phyloP scores from a whole-genome alignment of 2,329 filamentous ascomycete species.

The Clarireedia hainanense region DNA sequence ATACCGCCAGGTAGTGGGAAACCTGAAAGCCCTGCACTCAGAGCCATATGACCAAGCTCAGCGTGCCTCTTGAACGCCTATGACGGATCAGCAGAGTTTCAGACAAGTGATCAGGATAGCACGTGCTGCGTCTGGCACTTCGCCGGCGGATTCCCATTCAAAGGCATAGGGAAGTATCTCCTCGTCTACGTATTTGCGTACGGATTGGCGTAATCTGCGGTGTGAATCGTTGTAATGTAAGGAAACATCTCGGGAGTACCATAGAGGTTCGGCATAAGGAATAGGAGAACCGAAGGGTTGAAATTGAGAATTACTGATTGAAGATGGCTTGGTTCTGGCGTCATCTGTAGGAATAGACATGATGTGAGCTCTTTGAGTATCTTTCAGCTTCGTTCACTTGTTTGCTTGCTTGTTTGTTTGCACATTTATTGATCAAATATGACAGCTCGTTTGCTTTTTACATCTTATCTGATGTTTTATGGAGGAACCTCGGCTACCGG shows the following conservation, averaged over 20 bases:
- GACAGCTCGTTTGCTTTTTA: too few relatives aligned
- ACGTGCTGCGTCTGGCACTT: constrained; percentile 39
- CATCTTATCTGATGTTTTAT: too few relatives aligned
- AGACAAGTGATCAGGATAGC: constrained; percentile 11
- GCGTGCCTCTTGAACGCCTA: constrained; percentile 26
- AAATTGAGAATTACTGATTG: not conserved
- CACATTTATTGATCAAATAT: too few relatives aligned
- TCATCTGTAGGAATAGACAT: not conserved
- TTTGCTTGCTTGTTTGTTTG: too few relatives aligned
- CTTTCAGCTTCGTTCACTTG: too few relatives aligned
- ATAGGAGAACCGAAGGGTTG: constrained; percentile 21
- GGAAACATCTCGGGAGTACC: constrained; percentile 27
- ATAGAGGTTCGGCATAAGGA: constrained; percentile 29
- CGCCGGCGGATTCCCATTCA: constrained; percentile 54
- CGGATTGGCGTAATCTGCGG: constrained; percentile 44
- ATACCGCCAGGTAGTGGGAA: constrained; percentile 38
- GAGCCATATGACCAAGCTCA: constrained; percentile 28
- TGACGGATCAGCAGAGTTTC: not conserved
- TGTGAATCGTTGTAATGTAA: constrained; percentile 60
- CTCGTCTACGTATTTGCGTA: constrained; percentile 52
- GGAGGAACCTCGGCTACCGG: too few relatives aligned
- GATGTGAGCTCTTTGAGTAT: too few relatives aligned
- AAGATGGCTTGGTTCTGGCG: not conserved
- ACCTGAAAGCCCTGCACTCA: constrained; percentile 33
- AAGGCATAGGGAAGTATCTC: constrained; percentile 49